These are phyloP conservation scores for Tolypocladium cylindrosporum DNA, from an alignment of 2,329 filamentous ascomycete species.

Conservation along the genomic window DNA sequence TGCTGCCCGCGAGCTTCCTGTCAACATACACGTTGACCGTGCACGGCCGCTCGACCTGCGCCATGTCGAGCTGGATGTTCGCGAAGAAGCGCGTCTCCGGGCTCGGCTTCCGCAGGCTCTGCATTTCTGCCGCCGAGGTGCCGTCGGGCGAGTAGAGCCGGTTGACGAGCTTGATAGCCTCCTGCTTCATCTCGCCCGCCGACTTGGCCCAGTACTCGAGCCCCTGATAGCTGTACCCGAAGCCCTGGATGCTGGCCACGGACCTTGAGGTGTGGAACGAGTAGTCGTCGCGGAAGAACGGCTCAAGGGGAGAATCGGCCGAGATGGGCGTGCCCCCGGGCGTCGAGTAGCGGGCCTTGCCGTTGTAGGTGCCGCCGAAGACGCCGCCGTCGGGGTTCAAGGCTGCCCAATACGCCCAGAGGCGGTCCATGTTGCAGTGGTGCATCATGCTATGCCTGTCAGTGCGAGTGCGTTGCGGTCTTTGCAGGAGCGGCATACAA, in stretches of 20 bases:
- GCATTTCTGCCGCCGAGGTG: not conserved
- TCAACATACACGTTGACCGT: slow-evolving; percentile 23
- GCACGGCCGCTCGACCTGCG: slow-evolving; percentile 24
- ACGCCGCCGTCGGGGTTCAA: slow-evolving; percentile 25
- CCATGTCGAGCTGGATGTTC: slow-evolving; percentile 21
- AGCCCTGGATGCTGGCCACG: slow-evolving; percentile 19
- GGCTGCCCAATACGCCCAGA: slow-evolving; percentile 48
- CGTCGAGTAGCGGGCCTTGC: slow-evolving; percentile 28
- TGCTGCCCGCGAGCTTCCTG: slow-evolving; percentile 19
- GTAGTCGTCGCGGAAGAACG: slow-evolving; percentile 33
- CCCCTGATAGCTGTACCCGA: slow-evolving; percentile 30
- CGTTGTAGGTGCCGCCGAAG: slow-evolving; percentile 24
- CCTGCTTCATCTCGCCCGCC: slow-evolving; percentile 15
- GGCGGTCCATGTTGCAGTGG: slow-evolving; percentile 51
- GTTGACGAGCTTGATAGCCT: slow-evolving; percentile 23
- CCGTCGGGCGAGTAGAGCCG: slow-evolving; percentile 14
- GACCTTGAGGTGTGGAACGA: slow-evolving; percentile 31
- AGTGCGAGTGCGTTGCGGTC: not conserved
- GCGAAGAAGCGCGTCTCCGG: slow-evolving; percentile 23
- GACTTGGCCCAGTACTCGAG: slow-evolving; percentile 24
- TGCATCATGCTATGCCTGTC: slow-evolving; percentile 28
- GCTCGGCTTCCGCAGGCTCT: slow-evolving; percentile 3
- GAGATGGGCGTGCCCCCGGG: slow-evolving; percentile 27
- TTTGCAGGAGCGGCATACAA: slow-evolving; percentile 22
- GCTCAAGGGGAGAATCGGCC: slow-evolving; percentile 35